These are phyloP conservation scores for Fusarium brachygibbosum DNA, from an alignment of 2,329 filamentous ascomycete genomes.

Conservation along the genomic window DNA sequence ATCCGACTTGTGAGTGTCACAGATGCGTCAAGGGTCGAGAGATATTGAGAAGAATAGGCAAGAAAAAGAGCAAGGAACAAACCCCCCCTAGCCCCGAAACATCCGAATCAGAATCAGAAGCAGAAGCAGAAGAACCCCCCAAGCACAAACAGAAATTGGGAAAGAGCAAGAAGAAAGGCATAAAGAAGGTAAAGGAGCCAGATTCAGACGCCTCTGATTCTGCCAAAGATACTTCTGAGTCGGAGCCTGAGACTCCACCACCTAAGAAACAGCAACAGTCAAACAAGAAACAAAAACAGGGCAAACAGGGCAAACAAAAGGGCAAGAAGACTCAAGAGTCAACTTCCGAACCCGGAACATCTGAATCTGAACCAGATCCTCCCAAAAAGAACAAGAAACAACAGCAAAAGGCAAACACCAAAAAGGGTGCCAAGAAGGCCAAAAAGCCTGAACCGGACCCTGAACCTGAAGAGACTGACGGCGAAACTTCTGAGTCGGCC, in stretches of 20 bases:
- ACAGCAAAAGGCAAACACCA: slow-evolving; percentile 20
- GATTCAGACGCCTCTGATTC: slow-evolving; percentile 48
- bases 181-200: slow-evolving; percentile 39
- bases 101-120: slow-evolving; percentile 39
- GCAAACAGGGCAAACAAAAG: slow-evolving; percentile 37
- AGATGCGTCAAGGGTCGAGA: slow-evolving; percentile 44
- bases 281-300: slow-evolving; percentile 40
- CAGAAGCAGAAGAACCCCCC: slow-evolving; percentile 37
- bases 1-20: slow-evolving; percentile 51
- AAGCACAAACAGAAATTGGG: slow-evolving; percentile 37
- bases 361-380: slow-evolving; percentile 36
- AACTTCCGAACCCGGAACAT: slow-evolving; percentile 22
- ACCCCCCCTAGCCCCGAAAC: slow-evolving; percentile 21
- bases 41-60: slow-evolving; percentile 42
- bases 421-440: slow-evolving; percentile 25
- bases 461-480: slow-evolving; percentile 31
- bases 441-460: slow-evolving; percentile 20
- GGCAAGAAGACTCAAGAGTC: slow-evolving; percentile 22
- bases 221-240: slow-evolving; percentile 38
- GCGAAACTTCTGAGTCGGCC: slow-evolving; percentile 32
- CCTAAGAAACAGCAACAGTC: slow-evolving; percentile 31
- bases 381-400: slow-evolving; percentile 35
- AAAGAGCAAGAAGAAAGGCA: slow-evolving; percentile 41
- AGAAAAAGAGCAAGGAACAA: slow-evolving; percentile 32
- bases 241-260: slow-evolving; percentile 29